Percentiles rank a stretch among this genome's conserved stretches.
Conservation (phyloP, 371 early-diverging fungal species). For the Blakeslea trispora region DNA sequence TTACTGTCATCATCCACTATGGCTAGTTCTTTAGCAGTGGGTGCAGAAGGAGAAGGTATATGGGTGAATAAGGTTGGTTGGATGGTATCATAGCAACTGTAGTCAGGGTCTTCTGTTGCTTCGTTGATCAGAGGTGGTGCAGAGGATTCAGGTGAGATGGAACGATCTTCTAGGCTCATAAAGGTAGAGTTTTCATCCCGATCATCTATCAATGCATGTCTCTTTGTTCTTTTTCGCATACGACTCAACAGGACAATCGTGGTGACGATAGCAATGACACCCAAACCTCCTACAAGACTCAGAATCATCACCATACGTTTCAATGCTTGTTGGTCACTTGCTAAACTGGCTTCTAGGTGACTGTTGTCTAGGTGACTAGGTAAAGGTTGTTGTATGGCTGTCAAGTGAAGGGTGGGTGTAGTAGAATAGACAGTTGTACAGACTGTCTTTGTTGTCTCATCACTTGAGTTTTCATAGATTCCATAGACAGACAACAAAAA, state of each 20-base stretch:
- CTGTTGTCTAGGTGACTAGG: no score
- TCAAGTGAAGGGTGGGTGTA: neutral
- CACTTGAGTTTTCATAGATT: neutral
- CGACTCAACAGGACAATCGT: constrained; percentile 27
- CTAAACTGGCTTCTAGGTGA: constrained; percentile 5
- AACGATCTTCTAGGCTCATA: constrained; percentile 6
- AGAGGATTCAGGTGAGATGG: no score
- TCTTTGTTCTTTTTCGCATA: constrained; percentile 19
- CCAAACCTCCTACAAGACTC: constrained; percentile 32
- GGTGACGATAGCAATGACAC: constrained; percentile 31
- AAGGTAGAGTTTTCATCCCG: constrained; percentile 17
- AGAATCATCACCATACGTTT: constrained; percentile 29
- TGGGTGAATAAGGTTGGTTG: no score
- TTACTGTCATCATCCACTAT: constrained; percentile 15
- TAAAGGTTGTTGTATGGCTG: constrained; percentile 12
- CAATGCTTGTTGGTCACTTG: constrained; percentile 23
- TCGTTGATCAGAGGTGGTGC: constrained; percentile 20
- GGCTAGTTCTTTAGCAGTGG: constrained; percentile 34
- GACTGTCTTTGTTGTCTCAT: neutral
- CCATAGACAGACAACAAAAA: neutral
- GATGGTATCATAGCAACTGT: no score
- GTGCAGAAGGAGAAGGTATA: constrained; percentile 33
- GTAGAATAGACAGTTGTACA: constrained; percentile 1
- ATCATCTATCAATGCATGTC: constrained; percentile 14
- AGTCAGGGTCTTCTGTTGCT: neutral